Conservation (phyloP, 2,329 filamentous ascomycete species). For the Thyridium curvatum region DNA sequence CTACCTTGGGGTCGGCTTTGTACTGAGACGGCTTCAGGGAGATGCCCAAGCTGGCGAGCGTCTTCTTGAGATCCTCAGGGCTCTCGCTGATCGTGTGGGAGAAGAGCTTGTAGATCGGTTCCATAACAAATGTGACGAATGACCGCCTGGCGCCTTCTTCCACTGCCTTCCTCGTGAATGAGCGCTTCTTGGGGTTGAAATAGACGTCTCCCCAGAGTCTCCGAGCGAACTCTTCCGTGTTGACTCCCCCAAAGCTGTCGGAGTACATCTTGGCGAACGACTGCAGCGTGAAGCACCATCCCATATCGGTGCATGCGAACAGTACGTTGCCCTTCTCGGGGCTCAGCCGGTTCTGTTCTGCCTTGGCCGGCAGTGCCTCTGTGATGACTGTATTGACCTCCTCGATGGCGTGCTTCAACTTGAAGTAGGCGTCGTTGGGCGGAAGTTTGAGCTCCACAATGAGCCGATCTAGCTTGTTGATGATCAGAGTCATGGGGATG, state of each 20-base stretch:
- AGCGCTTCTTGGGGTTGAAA: conserved; percentile 84
- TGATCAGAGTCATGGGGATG: conserved; percentile 78
- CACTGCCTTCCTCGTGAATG: conserved; percentile 80
- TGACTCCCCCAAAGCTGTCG: conserved; percentile 76
- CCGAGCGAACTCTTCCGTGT: conserved; percentile 73
- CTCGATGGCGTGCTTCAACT: conserved; percentile 96
- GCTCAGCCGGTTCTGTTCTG: conserved; percentile 74
- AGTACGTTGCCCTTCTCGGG: conserved; percentile 98
- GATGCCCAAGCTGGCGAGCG: conserved; percentile 75
- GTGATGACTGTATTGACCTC: conserved; percentile 90
- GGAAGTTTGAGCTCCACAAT: conserved; percentile 93
- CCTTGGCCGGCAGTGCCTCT: conserved; percentile 73
- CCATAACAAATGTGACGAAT: conserved; percentile 90
- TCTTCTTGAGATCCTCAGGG: conserved; percentile 74
- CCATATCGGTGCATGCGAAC: conserved; percentile 88
- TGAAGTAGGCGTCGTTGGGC: conserved; percentile 95
- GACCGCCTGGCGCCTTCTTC: conserved; percentile 77
- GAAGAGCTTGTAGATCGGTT: conserved; percentile 97
- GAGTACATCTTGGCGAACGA: conserved; percentile 97
- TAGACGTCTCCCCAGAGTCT: conserved; percentile 96
- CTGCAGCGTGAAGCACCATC: conserved; percentile 91
- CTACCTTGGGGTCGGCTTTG: conserved; percentile 79
- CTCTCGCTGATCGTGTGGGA: conserved; percentile 91
- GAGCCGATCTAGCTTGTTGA: conserved; percentile 96
- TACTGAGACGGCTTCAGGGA: conserved; percentile 86